Evolutionary conservation across 1,284 basidiomycete species (phyloP), one percentile per base, ranked within the genome.

Genomic region (Cryptococcus jaspeensis): DNA sequence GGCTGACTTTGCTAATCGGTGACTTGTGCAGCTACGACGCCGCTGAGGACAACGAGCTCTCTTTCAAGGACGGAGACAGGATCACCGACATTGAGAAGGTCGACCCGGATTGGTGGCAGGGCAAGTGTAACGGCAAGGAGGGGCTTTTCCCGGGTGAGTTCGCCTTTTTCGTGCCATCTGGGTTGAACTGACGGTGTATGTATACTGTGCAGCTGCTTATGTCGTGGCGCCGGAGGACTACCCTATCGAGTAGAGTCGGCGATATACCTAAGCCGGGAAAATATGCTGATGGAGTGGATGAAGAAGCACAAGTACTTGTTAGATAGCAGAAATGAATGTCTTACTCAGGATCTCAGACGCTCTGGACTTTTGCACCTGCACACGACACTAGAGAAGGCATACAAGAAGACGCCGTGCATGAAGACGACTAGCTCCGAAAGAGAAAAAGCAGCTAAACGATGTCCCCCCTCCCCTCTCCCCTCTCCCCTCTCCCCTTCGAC

Each of bases 51-150:
- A 94, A 94, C 70, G 92, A 96, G 72, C 78, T 95, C 22, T 83
- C 86, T 0, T 92, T 96, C 82, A 80, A 76, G 28, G 90, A 92
- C 72, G 90, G 89, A 20, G 90, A 92, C 38, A 76, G 79, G 50
- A 89, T 95, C 70, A 81, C 80, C 11, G 80, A 87, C 52, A 70
- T 76, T 42, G 72, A 73, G 23, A 67, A 71, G 50, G 68, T 74
- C 81, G 56, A 74, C 51, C 89, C 92, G 18, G 90, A 92, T 63
- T 95, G 92, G 92, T 95, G 92, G 92, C 82, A 87, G 64, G 92
- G 92, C 1, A 83, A 78, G 63, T 82, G 84, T 61, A 77, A 83
- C 54, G 90, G 89, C 1, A 78, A 82, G 44, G 74, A 81, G 52
- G 92, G 91, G 13, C 79, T 92, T 61, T 93, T 96, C 85, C 92